Percentiles rank a stretch among this genome's conserved stretches.
These are phyloP conservation scores for Globisporangium orthogonon DNA, from an alignment of 352 stramenopile species.

Conservation along the genomic window DNA sequence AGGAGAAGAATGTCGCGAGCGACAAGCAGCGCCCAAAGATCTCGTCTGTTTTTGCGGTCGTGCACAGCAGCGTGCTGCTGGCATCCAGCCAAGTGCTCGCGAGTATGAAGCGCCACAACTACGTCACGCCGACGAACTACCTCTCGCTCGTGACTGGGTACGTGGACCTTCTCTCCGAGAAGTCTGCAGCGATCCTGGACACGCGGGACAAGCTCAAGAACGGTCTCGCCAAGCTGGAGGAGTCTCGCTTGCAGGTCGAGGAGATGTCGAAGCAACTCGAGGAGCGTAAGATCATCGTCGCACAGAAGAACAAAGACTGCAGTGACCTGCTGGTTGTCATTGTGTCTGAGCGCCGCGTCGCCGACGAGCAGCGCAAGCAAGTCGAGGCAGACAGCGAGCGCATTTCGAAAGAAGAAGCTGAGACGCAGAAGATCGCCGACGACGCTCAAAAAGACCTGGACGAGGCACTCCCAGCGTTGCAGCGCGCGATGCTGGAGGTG, in stretches of 20 bases:
- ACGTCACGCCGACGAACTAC: slow-evolving; percentile 93
- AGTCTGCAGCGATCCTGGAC: slow-evolving; percentile 63
- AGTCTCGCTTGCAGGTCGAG: slow-evolving; percentile 76
- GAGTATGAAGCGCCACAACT: slow-evolving; percentile 92
- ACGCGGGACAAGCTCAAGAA: slow-evolving; percentile 82
- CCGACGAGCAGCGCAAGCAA: slow-evolving; percentile 91
- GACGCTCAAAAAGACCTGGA: slow-evolving; percentile 94
- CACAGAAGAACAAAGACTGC: slow-evolving; percentile 92
- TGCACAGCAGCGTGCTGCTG: slow-evolving; percentile 85
- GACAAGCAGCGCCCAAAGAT: slow-evolving; percentile 79
- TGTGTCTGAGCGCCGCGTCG: slow-evolving; percentile 89
- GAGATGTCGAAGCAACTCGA: slow-evolving; percentile 85
- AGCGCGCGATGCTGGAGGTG: slow-evolving; percentile 91
- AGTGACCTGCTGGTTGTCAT: slow-evolving; percentile 94
- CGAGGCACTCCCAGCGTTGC: slow-evolving; percentile 89
- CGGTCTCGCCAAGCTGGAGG: slow-evolving; percentile 75
- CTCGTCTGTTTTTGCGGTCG: slow-evolving; percentile 82
- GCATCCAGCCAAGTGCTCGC: slow-evolving; percentile 78
- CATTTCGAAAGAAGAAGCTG: slow-evolving; percentile 87
- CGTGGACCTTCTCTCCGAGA: slow-evolving; percentile 72
- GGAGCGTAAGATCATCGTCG: slow-evolving; percentile 87
- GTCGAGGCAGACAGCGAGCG: slow-evolving; percentile 91
- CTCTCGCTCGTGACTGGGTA: slow-evolving; percentile 91
- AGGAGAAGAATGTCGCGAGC: slow-evolving; percentile 76
- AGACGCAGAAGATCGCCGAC: slow-evolving; percentile 93